A percentile compares a stretch with the other conserved stretches of the same genome.
These are phyloP conservation scores for Talaromyces islandicus DNA, from an alignment of 2,329 filamentous ascomycete species.

Conservation along the genomic window DNA sequence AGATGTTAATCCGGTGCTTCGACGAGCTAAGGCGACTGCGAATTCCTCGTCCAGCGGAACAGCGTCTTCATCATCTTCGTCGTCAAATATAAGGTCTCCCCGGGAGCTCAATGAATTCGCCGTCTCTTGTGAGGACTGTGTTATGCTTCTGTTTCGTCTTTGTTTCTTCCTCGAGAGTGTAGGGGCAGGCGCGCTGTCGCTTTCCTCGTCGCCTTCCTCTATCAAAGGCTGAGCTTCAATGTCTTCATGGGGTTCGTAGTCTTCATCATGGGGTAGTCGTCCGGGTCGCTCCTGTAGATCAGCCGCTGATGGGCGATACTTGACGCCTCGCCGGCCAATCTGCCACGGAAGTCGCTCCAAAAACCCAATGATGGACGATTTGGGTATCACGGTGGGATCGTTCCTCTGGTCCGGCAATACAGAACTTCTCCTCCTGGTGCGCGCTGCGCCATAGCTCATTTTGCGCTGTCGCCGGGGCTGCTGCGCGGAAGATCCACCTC, in stretches of 20 bases:
- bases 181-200: slow-evolving; percentile 2
- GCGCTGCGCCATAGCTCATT: slow-evolving; percentile 85
- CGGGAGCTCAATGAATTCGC: slow-evolving; percentile 80
- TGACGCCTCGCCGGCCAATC: slow-evolving; percentile 67
- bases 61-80: slow-evolving; percentile 89
- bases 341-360: slow-evolving; percentile 78
- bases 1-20: slow-evolving; percentile 50
- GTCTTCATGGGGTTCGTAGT: slow-evolving; percentile 2
- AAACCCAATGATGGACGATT: slow-evolving; percentile 79
- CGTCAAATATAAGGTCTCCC: slow-evolving; percentile 85
- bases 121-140: slow-evolving; percentile 72
- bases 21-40: slow-evolving; percentile 70
- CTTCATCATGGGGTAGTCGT: slow-evolving; percentile 52
- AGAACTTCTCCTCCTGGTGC: slow-evolving; percentile 55
- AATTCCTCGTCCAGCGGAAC: slow-evolving; percentile 92
- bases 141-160: slow-evolving; percentile 66
- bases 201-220: slow-evolving; percentile 50
- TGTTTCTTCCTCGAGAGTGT: slow-evolving; percentile 11
- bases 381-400: slow-evolving; percentile 86
- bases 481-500: slow-evolving; percentile 36
- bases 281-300: slow-evolving; percentile 84
- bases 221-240: slow-evolving; percentile 56
- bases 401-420: slow-evolving; percentile 45
- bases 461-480: slow-evolving; percentile 69
- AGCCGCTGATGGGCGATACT: slow-evolving; percentile 86